Percentiles rank a stretch among this genome's conserved stretches.
Evolutionary conservation across 2,329 filamentous ascomycete genomes (phyloP).

Genomic region (Ophiostoma ips): DNA sequence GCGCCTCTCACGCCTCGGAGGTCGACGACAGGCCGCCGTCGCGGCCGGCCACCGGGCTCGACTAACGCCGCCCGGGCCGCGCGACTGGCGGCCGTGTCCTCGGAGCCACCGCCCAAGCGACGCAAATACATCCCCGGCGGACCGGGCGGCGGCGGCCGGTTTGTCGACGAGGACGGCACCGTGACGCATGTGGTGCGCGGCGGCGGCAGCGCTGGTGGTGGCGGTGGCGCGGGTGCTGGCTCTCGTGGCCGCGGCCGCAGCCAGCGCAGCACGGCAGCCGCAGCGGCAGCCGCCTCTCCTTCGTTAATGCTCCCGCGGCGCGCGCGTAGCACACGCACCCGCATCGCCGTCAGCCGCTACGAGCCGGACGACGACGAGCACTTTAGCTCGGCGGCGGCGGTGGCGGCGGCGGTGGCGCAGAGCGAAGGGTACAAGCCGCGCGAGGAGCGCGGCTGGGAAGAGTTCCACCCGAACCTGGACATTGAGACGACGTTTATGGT

Average conservation of each 20-base stretch:
- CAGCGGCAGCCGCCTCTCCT: constrained; percentile 25
- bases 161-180: constrained; percentile 57
- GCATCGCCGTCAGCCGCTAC: constrained; percentile 36
- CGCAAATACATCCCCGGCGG: constrained; percentile 75
- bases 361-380: constrained; percentile 45
- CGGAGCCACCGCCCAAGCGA: constrained; percentile 55
- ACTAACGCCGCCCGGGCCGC: constrained; percentile 21
- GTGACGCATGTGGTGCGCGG: constrained; percentile 11
- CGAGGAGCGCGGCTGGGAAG: constrained; percentile 93
- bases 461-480: constrained; percentile 92
- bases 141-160: constrained; percentile 72
- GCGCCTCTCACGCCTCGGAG: constrained; percentile 26
- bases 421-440: constrained; percentile 94
- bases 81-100: constrained; percentile 21
- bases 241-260: not conserved
- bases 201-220: constrained; percentile 31
- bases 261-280: constrained; percentile 26
- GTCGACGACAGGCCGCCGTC: constrained; percentile 29
- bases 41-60: constrained; percentile 28
- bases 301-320: constrained; percentile 37
- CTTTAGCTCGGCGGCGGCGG: constrained; percentile 77
- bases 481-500: constrained; percentile 69
- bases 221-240: constrained; percentile 29
- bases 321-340: constrained; percentile 42
- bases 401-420: constrained; percentile 75